Evolutionary conservation across 1,284 basidiomycete genomes (phyloP), one percentile per base, ranked within the genome.

Genomic region (Leucoagaricus sp.): DNA sequence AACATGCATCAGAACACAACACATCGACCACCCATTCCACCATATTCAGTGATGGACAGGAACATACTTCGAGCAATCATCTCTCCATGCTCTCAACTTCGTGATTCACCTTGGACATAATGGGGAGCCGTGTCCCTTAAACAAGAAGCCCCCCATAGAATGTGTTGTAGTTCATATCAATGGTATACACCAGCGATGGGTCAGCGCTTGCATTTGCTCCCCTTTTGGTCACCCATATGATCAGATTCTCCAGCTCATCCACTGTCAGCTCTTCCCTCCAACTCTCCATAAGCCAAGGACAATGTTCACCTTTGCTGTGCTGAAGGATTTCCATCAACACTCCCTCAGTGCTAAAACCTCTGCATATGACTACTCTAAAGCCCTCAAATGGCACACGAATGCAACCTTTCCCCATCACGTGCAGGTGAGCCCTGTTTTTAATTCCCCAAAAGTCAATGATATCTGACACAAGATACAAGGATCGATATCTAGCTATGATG

Each of bases 241-340:
- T 6, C 31, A 33, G 29, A 8, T 40, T 17, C 17, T 42, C 4
- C 49, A 46, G 4, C 55, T 68, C 8, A 31, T 63, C 0, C n/a
- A 40, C 0, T 31, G 29, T 3, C 5, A 45, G 25, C 52, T 72
- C 0, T 71, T 71, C 49, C 67, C 70, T 1, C 63, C 63, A 0
- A 67, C 63, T 1, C 56, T 63, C 1, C 34, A 34, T 0, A 55
- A 48, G 1, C 68, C 69, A 13, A 47, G 64, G 44, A 70, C 68
- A 0, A 68, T 51, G 0, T 73, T 73, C 36, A 71, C 66, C 1
- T 74, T 69, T 19, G 3, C 46, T 0, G 57, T 70, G 0, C 54
- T 73, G 5, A 53, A 67, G 3, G 48, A 68, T 6, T 70, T 70
- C 28, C 64, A 69, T 10, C 26, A 58, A 2, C 67, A 71, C 23